Evolutionary conservation across 2,329 filamentous ascomycete species (phyloP), one percentile per base, ranked within the genome.

Genomic region (Cladorrhinum sp.): DNA sequence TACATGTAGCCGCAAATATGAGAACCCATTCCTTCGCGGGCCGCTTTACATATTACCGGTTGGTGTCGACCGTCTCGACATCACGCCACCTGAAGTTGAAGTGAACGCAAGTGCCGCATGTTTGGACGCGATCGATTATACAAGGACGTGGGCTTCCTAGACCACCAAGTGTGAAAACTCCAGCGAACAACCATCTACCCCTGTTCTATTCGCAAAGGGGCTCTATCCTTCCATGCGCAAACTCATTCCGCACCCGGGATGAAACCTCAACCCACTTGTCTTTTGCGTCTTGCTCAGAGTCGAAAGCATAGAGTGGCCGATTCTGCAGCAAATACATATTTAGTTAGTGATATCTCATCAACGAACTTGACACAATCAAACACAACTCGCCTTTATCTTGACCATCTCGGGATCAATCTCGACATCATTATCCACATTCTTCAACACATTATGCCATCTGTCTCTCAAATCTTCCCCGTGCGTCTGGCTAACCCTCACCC

Each of bases 271-370:
- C 65, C 78, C 78, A 80, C 26, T 74, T 72, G 55, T 74, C 71
- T 7, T 72, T 14, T 3, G 78, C 76, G 57, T 80, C 78, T 2
- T 71, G 73, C 67, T 81, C 77, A 6, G 77, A 76, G 63, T 80
- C 78, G 55, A 76, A 80, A 1, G 75, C 73, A 62, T 81, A 80
- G 20, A 81, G 62, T 71, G 77, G 79, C 33, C 77, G 69, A 61
- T 81, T 81, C 65, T 79, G 67, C 60, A 18, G 26, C 1, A 12
- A 18, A 8, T 8, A 55, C 30, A 14, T n/a, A 54, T 9, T 36
- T 9, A 28, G 14, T 23, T 14, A 14, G 20, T 24, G 18, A 21
- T n/a, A n/a, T n/a, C n/a, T n/a, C n/a, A n/a, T n/a, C n/a, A n/a
- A n/a, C n/a, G n/a, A n/a, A n/a, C n/a, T n/a, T n/a, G n/a, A n/a